A percentile compares a stretch with the other conserved stretches of the same genome.
These are phyloP conservation scores for Lomentospora prolificans DNA, from an alignment of 2,329 filamentous ascomycete genomes.

Conservation along the genomic window DNA sequence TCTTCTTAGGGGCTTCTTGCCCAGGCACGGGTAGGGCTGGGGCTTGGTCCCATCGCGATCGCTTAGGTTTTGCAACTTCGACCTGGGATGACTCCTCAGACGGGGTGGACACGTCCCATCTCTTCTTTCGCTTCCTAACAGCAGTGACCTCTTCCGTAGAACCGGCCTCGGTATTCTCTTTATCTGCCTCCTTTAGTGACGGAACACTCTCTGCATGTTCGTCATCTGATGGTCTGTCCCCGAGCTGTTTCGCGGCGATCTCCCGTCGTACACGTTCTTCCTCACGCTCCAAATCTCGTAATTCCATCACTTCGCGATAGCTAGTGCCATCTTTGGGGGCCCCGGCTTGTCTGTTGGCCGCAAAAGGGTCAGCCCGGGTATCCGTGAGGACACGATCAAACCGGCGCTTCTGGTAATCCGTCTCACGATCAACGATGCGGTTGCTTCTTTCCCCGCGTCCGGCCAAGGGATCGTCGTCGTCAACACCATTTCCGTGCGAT, in stretches of 20 bases:
- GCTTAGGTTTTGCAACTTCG: constrained; percentile 54
- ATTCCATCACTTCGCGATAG: constrained; percentile 85
- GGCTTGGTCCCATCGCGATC: constrained; percentile 82
- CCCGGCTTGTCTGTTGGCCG: constrained; percentile 60
- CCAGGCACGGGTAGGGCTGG: constrained; percentile 46
- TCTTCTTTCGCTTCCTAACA: constrained; percentile 78
- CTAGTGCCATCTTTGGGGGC: constrained; percentile 62
- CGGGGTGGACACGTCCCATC: constrained; percentile 76
- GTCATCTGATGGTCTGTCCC: constrained; percentile 47
- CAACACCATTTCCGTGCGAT: constrained; percentile 71
- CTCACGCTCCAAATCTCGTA: constrained; percentile 83
- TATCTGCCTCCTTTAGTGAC: constrained; percentile 63
- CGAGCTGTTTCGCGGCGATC: constrained; percentile 62
- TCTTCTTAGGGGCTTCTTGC: constrained; percentile 57
- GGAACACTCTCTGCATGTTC: constrained; percentile 29
- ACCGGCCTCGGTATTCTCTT: constrained; percentile 63
- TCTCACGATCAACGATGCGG: constrained; percentile 85
- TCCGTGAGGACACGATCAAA: constrained; percentile 83
- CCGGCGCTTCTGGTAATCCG: constrained; percentile 92
- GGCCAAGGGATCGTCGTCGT: constrained; percentile 83
- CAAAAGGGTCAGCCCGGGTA: constrained; percentile 77
- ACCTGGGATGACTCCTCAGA: constrained; percentile 38
- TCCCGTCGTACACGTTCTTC: constrained; percentile 76
- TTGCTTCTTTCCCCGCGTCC: constrained; percentile 78
- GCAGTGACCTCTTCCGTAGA: constrained; percentile 53